Base-by-base conservation (phyloP, 805 yeast species). In the Candida manassasensis region DNA sequence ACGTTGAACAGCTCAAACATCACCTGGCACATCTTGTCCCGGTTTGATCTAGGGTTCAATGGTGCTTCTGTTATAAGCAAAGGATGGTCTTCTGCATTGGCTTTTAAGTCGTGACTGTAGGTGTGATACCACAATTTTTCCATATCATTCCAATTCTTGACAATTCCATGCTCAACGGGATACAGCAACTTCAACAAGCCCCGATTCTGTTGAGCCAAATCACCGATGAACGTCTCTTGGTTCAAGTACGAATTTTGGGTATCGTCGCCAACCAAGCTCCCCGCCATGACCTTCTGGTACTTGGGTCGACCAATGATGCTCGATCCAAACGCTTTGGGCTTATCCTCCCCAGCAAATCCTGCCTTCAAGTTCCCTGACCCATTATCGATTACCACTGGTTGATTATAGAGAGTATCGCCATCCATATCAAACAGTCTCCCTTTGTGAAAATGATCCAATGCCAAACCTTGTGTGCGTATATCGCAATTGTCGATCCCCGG, bases 291-390 rank as follows among this genome's bases (percentile, higher is more conserved):
- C 50, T 84, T 80, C 24, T 79, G 73, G 54, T 89, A 90, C 53
- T 87, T 89, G 8, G 95, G 90, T 38, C 81, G 64, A 4, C 97
- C 97, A 3, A 86, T 71, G 19, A 81, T 59, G 15, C 86, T 63
- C 2, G 88, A 78, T 19, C 78, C 76, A 45, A 69, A 70, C 29
- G 74, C 57, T 48, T 77, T 73, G 3, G 97, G 97, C 45, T 67
- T 73, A 33, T 86, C 93, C 45, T 84, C 94, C 15, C 97, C 96
- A 0, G 96, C 95, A 57, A 89, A 85, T 1, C 97, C 97, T 1
- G 94, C 85, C 53, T 87, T 84, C 36, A 89, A 66, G 25, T 73
- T 71, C 1, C 95, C 95, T 3, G 95, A 81, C 6, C 97, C 96
- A 46, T 67, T 67, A 43, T 67, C 73, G 22, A 67, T 55, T 12